These are phyloP conservation scores for Cyamopsis tetragonoloba DNA, from an alignment of 306 rosid species.

Conservation along the genomic window DNA sequence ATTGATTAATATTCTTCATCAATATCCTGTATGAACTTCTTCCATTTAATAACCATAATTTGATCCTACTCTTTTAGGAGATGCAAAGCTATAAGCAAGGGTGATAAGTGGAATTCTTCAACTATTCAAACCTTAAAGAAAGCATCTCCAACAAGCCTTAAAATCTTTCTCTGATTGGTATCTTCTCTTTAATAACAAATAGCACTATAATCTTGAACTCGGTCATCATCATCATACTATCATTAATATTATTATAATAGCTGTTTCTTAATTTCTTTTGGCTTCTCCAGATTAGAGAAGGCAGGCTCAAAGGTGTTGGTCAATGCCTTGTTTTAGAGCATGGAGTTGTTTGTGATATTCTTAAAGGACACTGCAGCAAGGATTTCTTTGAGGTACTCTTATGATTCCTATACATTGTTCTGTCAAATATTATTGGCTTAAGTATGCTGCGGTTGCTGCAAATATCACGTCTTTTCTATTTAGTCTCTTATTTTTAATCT, in stretches of 20 bases:
- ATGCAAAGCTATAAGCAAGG: slow-evolving; percentile 41
- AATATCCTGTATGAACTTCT: slow-evolving; percentile 2
- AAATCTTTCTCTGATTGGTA: slow-evolving; percentile 81
- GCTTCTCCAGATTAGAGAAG: slow-evolving; percentile 64
- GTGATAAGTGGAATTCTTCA: slow-evolving; percentile 55
- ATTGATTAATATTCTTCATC: slow-evolving; percentile 1
- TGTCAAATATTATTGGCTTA: too few species aligned
- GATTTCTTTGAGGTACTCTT: slow-evolving; percentile 77
- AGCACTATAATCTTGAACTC: too few species aligned
- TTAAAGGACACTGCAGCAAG: slow-evolving; percentile 74
- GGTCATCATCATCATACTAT: too few species aligned
- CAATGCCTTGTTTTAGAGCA: slow-evolving; percentile 77
- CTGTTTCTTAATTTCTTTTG: slow-evolving; percentile 1
- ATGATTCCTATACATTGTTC: background rate
- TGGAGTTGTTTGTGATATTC: slow-evolving; percentile 72
- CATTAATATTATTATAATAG: background rate
- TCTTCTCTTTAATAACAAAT: too few species aligned
- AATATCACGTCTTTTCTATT: too few species aligned
- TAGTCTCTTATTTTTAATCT: too few species aligned
- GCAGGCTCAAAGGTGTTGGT: slow-evolving; percentile 74
- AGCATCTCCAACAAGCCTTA: slow-evolving; percentile 86
- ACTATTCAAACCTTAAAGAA: slow-evolving; percentile 63
- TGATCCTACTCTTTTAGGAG: slow-evolving; percentile 47
- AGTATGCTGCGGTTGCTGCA: too few species aligned
- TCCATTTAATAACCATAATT: slow-evolving; percentile 24